Base-by-base conservation (phyloP, 768 basidiomycete species). In the Sutorius australiensis region DNA sequence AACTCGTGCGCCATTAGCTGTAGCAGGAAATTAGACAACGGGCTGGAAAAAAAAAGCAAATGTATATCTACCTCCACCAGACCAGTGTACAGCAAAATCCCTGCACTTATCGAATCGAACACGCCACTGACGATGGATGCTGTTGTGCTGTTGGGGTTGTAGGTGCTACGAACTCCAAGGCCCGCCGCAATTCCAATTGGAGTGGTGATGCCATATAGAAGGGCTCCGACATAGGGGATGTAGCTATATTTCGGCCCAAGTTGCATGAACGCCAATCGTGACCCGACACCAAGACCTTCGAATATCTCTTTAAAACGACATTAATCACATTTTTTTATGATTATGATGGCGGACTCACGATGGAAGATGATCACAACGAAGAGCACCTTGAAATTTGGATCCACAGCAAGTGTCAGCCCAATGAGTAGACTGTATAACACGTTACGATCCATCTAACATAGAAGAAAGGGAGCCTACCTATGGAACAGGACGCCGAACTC, bases 401-500 rank as follows among this genome's bases (percentile, higher is more conserved):
- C 83, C n/a, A 94, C 91, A n/a, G 93, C 94, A 37, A 98, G 80
- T 0, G 95, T 95, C 31, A 98, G 73, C 0, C 95, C 95, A 55
- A 97, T 89, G 45, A 95, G 76, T 7, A 93, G 63, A 68, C 90
- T 92, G 56, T 1, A 34, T 11, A 17, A 36, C 9, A 7, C 10
- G 28, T 53, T 2, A 53, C 39, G 6, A 10, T 14, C 32, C 37
- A 12, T 36, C 36, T 31, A 33, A 9, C 17, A 0, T 9, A 21
- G 32, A 34, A 12, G 47, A 30, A 39, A 31, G 34, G 10, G 7
- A 24, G 3, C 41, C 28, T 49, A 81, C 84, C 86, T 89, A 64
- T 95, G 94, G 31, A 98, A 70, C 6, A 92, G 68, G 30, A 98
- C 92, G 61, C 95, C 95, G 61, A 97, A 95, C 66, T 99, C 95